Conservation (phyloP, 345 rosid species). For the Stellera chamaejasme region DNA sequence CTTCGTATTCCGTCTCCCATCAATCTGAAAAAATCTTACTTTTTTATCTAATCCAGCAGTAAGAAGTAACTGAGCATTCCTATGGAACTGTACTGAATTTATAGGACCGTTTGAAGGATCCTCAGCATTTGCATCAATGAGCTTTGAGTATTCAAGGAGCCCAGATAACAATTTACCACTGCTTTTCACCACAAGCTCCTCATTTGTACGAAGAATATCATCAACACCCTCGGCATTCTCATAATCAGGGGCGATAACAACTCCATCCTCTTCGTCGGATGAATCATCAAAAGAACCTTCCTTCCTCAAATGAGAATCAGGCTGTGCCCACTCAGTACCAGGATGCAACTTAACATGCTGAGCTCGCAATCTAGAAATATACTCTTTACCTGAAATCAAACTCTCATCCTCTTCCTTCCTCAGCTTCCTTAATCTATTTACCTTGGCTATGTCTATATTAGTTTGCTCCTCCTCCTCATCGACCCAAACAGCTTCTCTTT, state of each 20-base stretch:
- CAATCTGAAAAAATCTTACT: constrained; percentile 79
- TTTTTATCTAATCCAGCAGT: constrained; percentile 68
- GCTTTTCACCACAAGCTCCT: constrained; percentile 72
- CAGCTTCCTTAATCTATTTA: constrained; percentile 80
- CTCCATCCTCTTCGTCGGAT: constrained; percentile 41
- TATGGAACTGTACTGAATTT: constrained; percentile 83
- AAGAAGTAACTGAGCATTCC: constrained; percentile 77
- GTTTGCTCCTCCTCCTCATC: constrained; percentile 82
- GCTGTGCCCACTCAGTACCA: constrained; percentile 84
- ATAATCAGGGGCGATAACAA: constrained; percentile 22
- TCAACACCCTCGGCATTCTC: constrained; percentile 32
- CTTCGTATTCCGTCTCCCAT: constrained; percentile 86
- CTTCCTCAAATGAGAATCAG: constrained; percentile 22
- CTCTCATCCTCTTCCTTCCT: constrained; percentile 76
- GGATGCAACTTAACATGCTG: constrained; percentile 81
- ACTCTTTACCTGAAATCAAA: constrained; percentile 60
- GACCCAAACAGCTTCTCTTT: constrained; percentile 69
- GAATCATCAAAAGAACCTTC: constrained; percentile 25
- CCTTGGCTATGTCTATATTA: constrained; percentile 44
- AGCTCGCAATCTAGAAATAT: constrained; percentile 72
- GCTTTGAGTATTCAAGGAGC: constrained; percentile 67
- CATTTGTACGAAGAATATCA: constrained; percentile 60
- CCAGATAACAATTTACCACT: constrained; percentile 55
- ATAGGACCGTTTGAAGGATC: constrained; percentile 68
- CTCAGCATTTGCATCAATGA: constrained; percentile 76